phyloP scores from a whole-genome alignment of 352 stramenopile species.

The Phytophthora idaei region DNA sequence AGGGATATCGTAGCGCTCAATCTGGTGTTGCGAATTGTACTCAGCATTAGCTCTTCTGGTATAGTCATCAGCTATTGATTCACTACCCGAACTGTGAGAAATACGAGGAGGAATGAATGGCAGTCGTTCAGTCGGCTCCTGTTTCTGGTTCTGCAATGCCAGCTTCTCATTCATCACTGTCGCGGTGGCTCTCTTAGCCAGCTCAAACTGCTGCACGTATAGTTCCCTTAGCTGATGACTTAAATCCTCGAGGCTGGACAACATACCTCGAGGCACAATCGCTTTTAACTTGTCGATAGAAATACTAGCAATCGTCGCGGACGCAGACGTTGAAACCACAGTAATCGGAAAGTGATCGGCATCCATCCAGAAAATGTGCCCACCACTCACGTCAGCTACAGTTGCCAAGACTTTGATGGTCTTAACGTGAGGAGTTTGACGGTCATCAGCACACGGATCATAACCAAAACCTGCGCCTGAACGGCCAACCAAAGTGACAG shows the following conservation, averaged over 20 bases:
- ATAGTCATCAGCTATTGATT: too few species aligned
- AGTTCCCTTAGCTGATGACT: constrained; percentile 29
- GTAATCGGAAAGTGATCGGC: constrained; percentile 36
- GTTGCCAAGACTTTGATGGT: constrained; percentile 40
- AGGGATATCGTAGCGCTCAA: constrained; percentile 55
- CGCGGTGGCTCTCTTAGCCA: constrained; percentile 45
- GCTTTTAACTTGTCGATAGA: constrained; percentile 50
- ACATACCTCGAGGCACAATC: constrained; percentile 47
- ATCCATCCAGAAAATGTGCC: constrained; percentile 70
- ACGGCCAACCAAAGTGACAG: constrained; percentile 20
- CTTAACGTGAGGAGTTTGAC: neutral
- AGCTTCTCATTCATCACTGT: constrained; percentile 61
- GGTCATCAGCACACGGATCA: constrained; percentile 8
- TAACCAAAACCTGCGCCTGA: neutral
- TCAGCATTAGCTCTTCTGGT: constrained; percentile 20
- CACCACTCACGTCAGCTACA: constrained; percentile 54
- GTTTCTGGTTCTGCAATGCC: neutral
- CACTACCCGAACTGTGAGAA: constrained; percentile 2
- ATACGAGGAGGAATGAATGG: constrained; percentile 14
- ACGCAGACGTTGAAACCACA: constrained; percentile 53
- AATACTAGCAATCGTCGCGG: constrained; percentile 50
- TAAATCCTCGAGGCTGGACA: constrained; percentile 36
- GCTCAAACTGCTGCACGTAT: constrained; percentile 41
- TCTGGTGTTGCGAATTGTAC: constrained; percentile 37
- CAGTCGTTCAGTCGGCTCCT: constrained; percentile 15